Percentiles rank a stretch among this genome's conserved stretches.
These are phyloP conservation scores for Ceratocystis cubensis DNA, from an alignment of 2,329 filamentous ascomycete species.

Conservation along the genomic window DNA sequence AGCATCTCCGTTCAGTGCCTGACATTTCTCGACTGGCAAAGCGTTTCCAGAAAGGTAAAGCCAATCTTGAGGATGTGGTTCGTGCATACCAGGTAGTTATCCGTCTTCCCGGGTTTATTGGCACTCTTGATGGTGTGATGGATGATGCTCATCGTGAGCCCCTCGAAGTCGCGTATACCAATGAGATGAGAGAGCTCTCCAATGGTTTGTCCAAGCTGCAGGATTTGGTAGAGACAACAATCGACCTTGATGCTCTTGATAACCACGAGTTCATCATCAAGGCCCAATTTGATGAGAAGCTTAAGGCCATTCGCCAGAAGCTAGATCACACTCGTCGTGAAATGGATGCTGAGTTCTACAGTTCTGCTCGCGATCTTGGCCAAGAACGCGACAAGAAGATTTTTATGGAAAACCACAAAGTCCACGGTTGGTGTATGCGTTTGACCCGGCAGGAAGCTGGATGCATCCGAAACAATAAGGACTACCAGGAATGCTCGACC, in stretches of 20 bases:
- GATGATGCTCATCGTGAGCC: conserved; percentile 85
- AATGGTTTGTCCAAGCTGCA: conserved; percentile 74
- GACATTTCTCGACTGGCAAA: conserved; percentile 90
- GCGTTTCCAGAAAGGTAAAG: conserved; percentile 82
- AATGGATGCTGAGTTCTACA: conserved; percentile 70
- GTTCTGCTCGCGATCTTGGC: conserved; percentile 65
- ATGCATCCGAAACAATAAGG: conserved; percentile 80
- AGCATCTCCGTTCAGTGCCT: conserved; percentile 82
- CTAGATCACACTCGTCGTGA: conserved; percentile 71
- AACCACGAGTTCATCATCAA: conserved; percentile 99
- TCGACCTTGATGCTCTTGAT: conserved; percentile 88
- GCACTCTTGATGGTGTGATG: conserved; percentile 83
- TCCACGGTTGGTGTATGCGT: conserved; percentile 93
- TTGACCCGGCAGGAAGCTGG: conserved; percentile 82
- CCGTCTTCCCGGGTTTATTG: conserved; percentile 77
- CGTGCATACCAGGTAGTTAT: conserved; percentile 91
- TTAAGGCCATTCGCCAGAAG: conserved; percentile 80
- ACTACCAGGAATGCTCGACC: conserved; percentile 89
- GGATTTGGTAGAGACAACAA: conserved; percentile 97
- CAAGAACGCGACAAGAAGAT: conserved; percentile 98
- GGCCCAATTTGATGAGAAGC: conserved; percentile 83
- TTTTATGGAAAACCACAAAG: conserved; percentile 89
- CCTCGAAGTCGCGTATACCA: conserved; percentile 75
- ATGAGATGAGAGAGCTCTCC: conserved; percentile 63
- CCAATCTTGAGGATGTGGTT: conserved; percentile 90